Evolutionary conservation across 1,284 basidiomycete species (phyloP), one percentile per base, ranked within the genome.

Genomic region (Apiotrichum sp.): DNA sequence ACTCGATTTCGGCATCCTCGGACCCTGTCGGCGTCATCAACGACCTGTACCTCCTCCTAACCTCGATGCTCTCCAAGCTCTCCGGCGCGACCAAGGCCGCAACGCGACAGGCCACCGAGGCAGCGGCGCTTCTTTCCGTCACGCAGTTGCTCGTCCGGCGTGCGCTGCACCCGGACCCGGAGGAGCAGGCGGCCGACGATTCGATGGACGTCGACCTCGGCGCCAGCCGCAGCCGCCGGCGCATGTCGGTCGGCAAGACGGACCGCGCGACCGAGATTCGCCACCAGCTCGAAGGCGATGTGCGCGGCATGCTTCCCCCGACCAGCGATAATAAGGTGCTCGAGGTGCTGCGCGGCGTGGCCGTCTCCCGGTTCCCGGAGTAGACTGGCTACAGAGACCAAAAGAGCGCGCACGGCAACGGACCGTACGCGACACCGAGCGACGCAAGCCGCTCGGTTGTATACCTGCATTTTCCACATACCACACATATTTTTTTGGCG

Each of bases 201-300:
- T 40, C 48, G 46, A 61, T 63, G 62, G 62, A 62, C 47, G 42
- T 63, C n/a, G 57, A 75, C 33, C 11, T 38, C 9, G 39, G 38
- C 14, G 36, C 44, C 9, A 8, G 34, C 31, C 6, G 10, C 9
- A 22, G 22, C 22, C 22, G 22, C 22, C 54, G 58, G 11, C 44
- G 44, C 44, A 32, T 48, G 47, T 45, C 34, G 13, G n/a, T 44
- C 16, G 41, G 42, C 42, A 39, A 11, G 22, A 47, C 35, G 2
- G 36, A 32, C 29, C 52, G 52, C 45, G 41, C 56, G 2, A 47
- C 31, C 5, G n/a, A 41, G 9, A 55, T 58, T 7, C 48, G 57
- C 34, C 84, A 85, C 2, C 87, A 90, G 76, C 84, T 91, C 80
- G 83, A 83, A 44, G 79, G 80, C 3, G 89, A 91, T 71, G 65